Base-by-base conservation (phyloP, 1,284 basidiomycete species). In the Earliella scabrosa region DNA sequence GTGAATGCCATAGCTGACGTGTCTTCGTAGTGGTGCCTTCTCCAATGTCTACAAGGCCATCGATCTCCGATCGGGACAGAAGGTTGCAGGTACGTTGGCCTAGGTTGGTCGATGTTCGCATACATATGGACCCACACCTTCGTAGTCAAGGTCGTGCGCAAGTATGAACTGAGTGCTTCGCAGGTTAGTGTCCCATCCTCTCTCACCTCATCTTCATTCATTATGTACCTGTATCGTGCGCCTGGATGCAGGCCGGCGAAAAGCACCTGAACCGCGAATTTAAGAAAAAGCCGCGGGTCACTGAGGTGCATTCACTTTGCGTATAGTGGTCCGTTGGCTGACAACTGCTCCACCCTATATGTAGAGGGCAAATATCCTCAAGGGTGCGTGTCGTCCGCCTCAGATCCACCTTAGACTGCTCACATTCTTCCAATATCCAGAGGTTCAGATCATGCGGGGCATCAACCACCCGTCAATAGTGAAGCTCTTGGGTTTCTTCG, bases 381-480 rank as follows among this genome's bases (percentile, higher is more conserved):
- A 99, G 84, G 90, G 90, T 85, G 52, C 43, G 74, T 65, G n/a
- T 32, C 8, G 52, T 45, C n/a, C n/a, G n/a, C n/a, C n/a, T n/a
- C n/a, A n/a, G n/a, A n/a, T n/a, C n/a, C n/a, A n/a, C n/a, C n/a
- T n/a, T n/a, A n/a, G n/a, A n/a, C n/a, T n/a, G n/a, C n/a, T n/a
- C n/a, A n/a, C n/a, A 21, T 52, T 50, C 31, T 31, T 16, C 18
- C 7, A 6, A 18, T 29, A 59, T 59, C 14, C 68, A 92, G 97
- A 99, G 85, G 97, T 99, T 5, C 95, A 98, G 75, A 99, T 99
- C 68, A 99, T 99, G 97, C 92, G 97, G 31, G 94, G 94, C 21
- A 90, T 88, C 58, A 90, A 90, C 63, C 95, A 99, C 70, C 87
- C 92, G 7, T 85, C 88, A 29, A 91, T 99, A 65, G 90, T 99